Base-by-base conservation (phyloP, 2,329 filamentous ascomycete genomes). In the Capronia epimyces region DNA sequence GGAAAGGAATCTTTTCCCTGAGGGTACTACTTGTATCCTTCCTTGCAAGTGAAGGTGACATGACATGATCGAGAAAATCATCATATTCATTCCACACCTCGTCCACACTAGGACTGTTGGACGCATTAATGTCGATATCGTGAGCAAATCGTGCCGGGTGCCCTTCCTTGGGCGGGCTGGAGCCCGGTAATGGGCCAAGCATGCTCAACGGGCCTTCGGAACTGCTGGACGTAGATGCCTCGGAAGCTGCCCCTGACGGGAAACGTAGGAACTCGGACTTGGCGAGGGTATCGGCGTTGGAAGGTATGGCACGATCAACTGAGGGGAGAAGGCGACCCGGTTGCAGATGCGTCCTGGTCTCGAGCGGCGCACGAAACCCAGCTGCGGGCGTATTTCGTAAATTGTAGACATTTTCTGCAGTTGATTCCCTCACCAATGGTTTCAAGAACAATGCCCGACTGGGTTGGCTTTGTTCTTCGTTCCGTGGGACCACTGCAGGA, bases 71-170 rank as follows among this genome's bases (percentile, higher is more conserved):
- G 47, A 96, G 79, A 10, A 96, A 72, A 61, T 96, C 91, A 59
- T 97, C 84, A 64, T 94, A 96, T 68, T 95, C 91, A 45, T 90
- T 84, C 91, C 91, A 97, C 1, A 95, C 79, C 64, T 96, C 91
- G 61, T 96, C 91, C 58, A 48, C 25, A 24, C 41, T 55, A 10
- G 49, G 55, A 32, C 46, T 57, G n/a, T 41, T 42, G 8, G 34
- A 27, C 16, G 46, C 24, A 31, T 50, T 44, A 22, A 4, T 13
- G 34, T 43, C 34, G 25, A 24, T 10, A 6, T 34, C 15, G 8
- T 18, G 21, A 34, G 15, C 9, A 25, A 13, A 24, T 37, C 50
- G 37, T 22, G 12, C 40, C 31, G 16, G 42, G 6, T 43, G 8
- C 20, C 16, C 29, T 31, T 20, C 12, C 6, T 21, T 31, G 6